Base-by-base conservation (phyloP, 768 basidiomycete genomes). In the Phlebiopsis flavidoalba region DNA sequence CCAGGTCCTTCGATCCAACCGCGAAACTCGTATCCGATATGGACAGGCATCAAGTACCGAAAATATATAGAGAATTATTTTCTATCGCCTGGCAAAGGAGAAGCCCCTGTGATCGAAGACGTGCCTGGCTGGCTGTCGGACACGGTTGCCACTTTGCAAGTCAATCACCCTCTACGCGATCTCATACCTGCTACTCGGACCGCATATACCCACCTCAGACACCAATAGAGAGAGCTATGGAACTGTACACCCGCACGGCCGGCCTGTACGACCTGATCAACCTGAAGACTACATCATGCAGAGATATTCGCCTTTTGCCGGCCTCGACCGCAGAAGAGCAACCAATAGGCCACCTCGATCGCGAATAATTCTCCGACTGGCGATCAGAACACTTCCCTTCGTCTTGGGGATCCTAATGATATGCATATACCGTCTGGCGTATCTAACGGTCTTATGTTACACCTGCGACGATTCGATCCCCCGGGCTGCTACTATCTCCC, bases 41-140 rank as follows among this genome's bases (percentile, higher is more conserved):
- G 3, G 48, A 49, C 3, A 49, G 17, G 10, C 40, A 8, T 43
- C 11, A 43, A 43, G 17, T 43, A 8, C 17, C 40, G 40, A 12
- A n/a, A 17, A 43, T 43, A 43, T 8, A 12, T 43, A 21, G 22
- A 40, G 5, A 49, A 35, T 8, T 35, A 53, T 36, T 53, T 36
- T 21, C 35, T 33, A 17, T 17, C 31, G 1, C 12, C 52, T 5
- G 15, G 7, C 56, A 60, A 64, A 36, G 63, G 53, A 35, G 37
- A 15, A 49, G 37, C 55, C 3, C 11, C 11, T 17, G 17, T 8
- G 35, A 53, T 36, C 47, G 56, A 72, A 46, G 64, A 74, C 4
- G 72, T 87, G 22, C 87, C 87, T 3, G 65, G 69, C 24, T 89
- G 87, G 87, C 77, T 88, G 14, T 74, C 75, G 24, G 67, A 73